Evolutionary conservation across 768 basidiomycete genomes (phyloP).

Genomic region (Suillus ampliporus): DNA sequence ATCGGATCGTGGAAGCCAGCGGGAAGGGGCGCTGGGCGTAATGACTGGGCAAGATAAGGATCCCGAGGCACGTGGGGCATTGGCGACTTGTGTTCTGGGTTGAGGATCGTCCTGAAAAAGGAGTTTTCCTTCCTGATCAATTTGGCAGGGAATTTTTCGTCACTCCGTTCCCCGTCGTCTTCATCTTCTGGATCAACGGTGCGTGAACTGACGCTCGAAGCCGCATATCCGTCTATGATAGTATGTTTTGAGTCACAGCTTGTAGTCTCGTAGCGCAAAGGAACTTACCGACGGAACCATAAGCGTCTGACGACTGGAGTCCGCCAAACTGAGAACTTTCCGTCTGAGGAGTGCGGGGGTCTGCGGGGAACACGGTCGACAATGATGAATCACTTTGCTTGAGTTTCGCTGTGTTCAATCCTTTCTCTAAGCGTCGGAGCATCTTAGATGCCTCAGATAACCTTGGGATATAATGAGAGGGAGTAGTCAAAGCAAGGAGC

Average conservation of each 20-base stretch:
- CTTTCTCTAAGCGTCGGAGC: conserved; percentile 86
- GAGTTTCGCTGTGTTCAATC: conserved; percentile 75
- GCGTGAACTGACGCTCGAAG: conserved; percentile 25
- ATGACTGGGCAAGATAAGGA: conserved; percentile 41
- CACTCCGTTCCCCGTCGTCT: conserved; percentile 64
- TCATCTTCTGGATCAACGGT: conserved; percentile 59
- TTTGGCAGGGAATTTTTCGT: conserved; percentile 77
- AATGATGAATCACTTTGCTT: conserved; percentile 55
- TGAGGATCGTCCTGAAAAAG: conserved; percentile 85
- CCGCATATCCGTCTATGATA: conserved; percentile 19
- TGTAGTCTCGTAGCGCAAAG: not conserved
- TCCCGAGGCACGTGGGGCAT: conserved; percentile 37
- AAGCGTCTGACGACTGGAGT: conserved; percentile 36
- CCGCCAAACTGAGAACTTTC: conserved; percentile 33
- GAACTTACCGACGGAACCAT: conserved; percentile 32
- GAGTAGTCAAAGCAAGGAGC: conserved; percentile 12
- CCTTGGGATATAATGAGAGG: conserved; percentile 43
- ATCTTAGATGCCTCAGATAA: conserved; percentile 90
- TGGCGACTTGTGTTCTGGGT: conserved; percentile 62
- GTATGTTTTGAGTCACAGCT: conserved; percentile 2
- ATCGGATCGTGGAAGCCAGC: conserved; percentile 68
- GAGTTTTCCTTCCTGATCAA: conserved; percentile 79
- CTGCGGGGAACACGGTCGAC: conserved; percentile 39
- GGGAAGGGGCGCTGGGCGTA: conserved; percentile 42
- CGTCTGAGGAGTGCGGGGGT: conserved; percentile 30